Percentiles rank a stretch among this genome's conserved stretches.
Conservation (phyloP, 192 early-diverging fungal genomes). For the Gaertneriomyces sp. region DNA sequence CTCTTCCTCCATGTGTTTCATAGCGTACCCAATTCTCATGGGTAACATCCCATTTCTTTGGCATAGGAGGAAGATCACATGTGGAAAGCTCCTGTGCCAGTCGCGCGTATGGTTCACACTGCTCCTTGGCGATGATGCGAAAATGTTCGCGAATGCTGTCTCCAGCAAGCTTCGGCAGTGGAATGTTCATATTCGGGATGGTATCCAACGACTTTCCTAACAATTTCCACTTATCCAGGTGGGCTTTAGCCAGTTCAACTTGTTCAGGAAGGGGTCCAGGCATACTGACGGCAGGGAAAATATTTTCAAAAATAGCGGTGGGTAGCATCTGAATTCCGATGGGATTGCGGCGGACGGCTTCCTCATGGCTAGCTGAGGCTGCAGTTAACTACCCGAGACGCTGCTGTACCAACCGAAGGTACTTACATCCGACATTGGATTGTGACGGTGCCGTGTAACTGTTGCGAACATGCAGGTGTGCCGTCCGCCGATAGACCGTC, state of each 20-base stretch:
- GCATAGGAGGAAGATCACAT: slow-evolving; percentile 32
- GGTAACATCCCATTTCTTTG: slow-evolving; percentile 48
- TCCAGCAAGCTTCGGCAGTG: slow-evolving; percentile 50
- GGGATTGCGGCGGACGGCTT: slow-evolving; percentile 29
- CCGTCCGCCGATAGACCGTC: too few species aligned
- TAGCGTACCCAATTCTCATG: slow-evolving; percentile 83
- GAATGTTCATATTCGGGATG: slow-evolving; percentile 43
- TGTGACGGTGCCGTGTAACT: too few species aligned
- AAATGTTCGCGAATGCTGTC: slow-evolving; percentile 76
- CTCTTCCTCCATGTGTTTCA: slow-evolving; percentile 33
- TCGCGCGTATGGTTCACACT: slow-evolving; percentile 54
- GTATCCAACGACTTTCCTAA: slow-evolving; percentile 52
- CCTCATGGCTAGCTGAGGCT: neutral
- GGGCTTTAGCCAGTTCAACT: slow-evolving; percentile 29
- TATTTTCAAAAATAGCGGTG: slow-evolving; percentile 37
- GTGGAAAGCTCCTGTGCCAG: slow-evolving; percentile 43
- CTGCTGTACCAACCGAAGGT: too few species aligned
- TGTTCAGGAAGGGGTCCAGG: neutral
- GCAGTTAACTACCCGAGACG: too few species aligned
- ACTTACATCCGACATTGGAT: too few species aligned
- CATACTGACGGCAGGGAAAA: slow-evolving; percentile 37
- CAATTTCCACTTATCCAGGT: slow-evolving; percentile 51
- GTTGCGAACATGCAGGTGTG: too few species aligned
- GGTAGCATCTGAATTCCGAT: slow-evolving; percentile 67
- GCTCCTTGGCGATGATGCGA: slow-evolving; percentile 61